Percentiles rank a stretch among this genome's conserved stretches.
phyloP scores from a whole-genome alignment of 192 early-diverging fungal genomes.

The Dispira simplex region DNA sequence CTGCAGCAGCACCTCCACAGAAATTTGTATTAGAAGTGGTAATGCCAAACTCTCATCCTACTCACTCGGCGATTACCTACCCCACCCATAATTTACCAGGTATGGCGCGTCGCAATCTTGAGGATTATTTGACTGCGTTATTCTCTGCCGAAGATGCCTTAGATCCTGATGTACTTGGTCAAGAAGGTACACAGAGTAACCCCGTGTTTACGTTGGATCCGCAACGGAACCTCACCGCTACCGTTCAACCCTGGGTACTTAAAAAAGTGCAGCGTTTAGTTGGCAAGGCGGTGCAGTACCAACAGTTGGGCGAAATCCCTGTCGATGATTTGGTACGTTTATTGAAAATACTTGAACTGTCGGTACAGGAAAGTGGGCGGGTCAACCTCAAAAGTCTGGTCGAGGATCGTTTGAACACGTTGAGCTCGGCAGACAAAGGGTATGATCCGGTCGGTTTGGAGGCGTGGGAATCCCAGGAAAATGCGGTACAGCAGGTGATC shows the following conservation, averaged over 20 bases:
- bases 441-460: background rate
- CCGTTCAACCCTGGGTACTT: background rate
- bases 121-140: too few relatives aligned
- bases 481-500: background rate
- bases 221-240: background rate
- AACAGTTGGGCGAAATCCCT: background rate
- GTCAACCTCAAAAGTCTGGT: background rate
- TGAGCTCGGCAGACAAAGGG: background rate
- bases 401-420: background rate
- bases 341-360: background rate
- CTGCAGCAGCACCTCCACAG: too few relatives aligned
- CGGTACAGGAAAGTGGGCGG: background rate
- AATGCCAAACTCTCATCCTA: too few relatives aligned
- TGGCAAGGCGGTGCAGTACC: conserved; percentile 4
- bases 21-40: too few relatives aligned
- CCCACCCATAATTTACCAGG: too few relatives aligned
- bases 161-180: too few relatives aligned
- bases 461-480: background rate
- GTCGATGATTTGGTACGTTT: background rate
- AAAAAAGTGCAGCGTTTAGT: background rate
- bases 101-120: too few relatives aligned
- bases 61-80: too few relatives aligned
- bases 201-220: too few relatives aligned
- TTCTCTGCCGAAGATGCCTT: too few relatives aligned
- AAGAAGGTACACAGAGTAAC: too few relatives aligned